Conservation (phyloP, 805 yeast species). For the Starmerella potacharoeniae region DNA sequence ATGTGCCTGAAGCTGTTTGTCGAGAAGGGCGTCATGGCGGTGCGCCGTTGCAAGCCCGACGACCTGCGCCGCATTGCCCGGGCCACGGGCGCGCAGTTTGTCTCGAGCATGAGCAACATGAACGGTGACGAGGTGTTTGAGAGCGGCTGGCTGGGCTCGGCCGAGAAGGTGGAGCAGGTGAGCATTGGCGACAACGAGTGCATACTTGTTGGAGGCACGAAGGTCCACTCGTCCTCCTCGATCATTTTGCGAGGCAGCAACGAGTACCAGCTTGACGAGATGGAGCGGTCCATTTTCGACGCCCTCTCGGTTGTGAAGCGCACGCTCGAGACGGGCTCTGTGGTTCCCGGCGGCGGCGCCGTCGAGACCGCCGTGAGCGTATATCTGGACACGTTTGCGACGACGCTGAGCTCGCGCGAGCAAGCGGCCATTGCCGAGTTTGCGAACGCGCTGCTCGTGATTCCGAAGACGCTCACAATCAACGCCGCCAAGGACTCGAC, state of each 20-base stretch:
- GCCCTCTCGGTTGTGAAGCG: slow-evolving; percentile 90
- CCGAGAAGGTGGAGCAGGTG: slow-evolving; percentile 84
- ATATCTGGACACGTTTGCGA: slow-evolving; percentile 91
- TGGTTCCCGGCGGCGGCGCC: slow-evolving; percentile 99
- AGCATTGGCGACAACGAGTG: slow-evolving; percentile 94
- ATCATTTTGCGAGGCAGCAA: slow-evolving; percentile 92
- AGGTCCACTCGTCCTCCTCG: slow-evolving; percentile 82
- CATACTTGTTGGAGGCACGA: slow-evolving; percentile 79
- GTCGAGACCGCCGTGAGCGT: slow-evolving; percentile 94
- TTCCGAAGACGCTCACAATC: slow-evolving; percentile 93
- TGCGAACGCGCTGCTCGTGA: slow-evolving; percentile 76
- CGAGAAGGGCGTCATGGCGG: slow-evolving; percentile 87
- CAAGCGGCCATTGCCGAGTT: slow-evolving; percentile 97
- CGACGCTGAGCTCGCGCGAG: slow-evolving; percentile 94
- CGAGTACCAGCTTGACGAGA: slow-evolving; percentile 87
- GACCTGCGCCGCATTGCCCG: slow-evolving; percentile 93
- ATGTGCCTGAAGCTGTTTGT: slow-evolving; percentile 82
- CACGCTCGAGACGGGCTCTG: slow-evolving; percentile 83
- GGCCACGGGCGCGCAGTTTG: slow-evolving; percentile 92
- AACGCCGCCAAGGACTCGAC: slow-evolving; percentile 97
- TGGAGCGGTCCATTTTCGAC: slow-evolving; percentile 96
- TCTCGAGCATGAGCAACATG: slow-evolving; percentile 77
- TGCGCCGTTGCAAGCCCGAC: slow-evolving; percentile 93
- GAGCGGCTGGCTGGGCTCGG: slow-evolving; percentile 69
- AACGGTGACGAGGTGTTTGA: slow-evolving; percentile 95